phyloP scores from a whole-genome alignment of 352 stramenopile genomes.

The Labyrinthula sp. region DNA sequence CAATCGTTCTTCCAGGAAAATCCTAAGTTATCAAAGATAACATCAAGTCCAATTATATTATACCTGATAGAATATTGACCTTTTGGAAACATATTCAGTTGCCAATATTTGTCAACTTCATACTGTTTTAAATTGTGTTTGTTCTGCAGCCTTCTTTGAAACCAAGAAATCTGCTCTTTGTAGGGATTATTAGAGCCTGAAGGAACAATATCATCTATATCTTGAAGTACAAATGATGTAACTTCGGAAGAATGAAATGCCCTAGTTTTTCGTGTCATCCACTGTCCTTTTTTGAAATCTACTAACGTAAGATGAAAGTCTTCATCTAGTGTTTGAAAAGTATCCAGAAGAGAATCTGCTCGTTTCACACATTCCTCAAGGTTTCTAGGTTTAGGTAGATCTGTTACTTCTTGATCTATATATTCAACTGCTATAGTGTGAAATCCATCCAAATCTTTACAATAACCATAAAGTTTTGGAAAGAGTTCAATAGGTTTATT shows the following conservation, averaged over 20 bases:
- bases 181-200: slow-evolving; percentile 3
- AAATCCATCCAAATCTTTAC: slow-evolving; percentile 10
- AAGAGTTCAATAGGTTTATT: slow-evolving; percentile 2
- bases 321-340: slow-evolving; percentile 19
- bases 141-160: slow-evolving; percentile 1
- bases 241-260: too few species aligned
- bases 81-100: slow-evolving; percentile 1
- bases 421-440: slow-evolving; percentile 23
- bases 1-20: slow-evolving; percentile 16
- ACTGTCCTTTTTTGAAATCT: slow-evolving; percentile 23
- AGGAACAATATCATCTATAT: slow-evolving; percentile 22
- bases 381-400: background rate
- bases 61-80: slow-evolving; percentile 2
- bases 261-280: slow-evolving; percentile 16
- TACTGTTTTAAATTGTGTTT: background rate
- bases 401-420: slow-evolving; percentile 1
- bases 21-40: slow-evolving; percentile 16
- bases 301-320: slow-evolving; percentile 16
- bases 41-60: background rate
- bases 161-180: slow-evolving; percentile 9
- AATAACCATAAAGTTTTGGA: slow-evolving; percentile 26
- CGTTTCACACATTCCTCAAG: slow-evolving; percentile 1
- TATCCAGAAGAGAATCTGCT: slow-evolving; percentile 1
- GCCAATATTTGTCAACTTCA: slow-evolving; percentile 11
- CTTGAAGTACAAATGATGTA: slow-evolving; percentile 13